These are phyloP conservation scores for Raddia distichophylla DNA, from an alignment of 176 grass and related monocot genomes.

Conservation along the genomic window DNA sequence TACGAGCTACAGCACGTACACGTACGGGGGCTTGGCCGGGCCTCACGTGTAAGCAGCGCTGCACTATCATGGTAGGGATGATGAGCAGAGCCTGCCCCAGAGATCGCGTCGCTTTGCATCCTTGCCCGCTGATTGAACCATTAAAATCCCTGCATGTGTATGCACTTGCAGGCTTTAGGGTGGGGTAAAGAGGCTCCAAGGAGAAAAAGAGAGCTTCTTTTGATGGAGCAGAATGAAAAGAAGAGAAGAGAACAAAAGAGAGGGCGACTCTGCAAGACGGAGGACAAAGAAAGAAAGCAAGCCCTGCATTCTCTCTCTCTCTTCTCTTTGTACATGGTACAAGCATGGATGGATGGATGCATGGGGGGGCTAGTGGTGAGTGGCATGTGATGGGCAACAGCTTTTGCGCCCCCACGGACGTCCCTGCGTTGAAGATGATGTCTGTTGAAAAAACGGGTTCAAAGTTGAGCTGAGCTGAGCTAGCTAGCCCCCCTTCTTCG, in stretches of 20 bases:
- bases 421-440: conserved; percentile 41
- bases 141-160: conserved; percentile 38
- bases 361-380: conserved; percentile 21
- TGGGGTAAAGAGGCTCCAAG: neutral
- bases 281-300: neutral
- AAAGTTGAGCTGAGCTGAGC: conserved; percentile 10
- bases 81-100: conserved; percentile 28
- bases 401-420: conserved; percentile 35
- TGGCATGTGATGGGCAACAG: conserved; percentile 63
- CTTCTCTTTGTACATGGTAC: neutral
- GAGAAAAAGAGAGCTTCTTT: conserved; percentile 54
- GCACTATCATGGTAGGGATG: conserved; percentile 41
- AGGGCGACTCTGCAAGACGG: neutral
- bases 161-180: conserved; percentile 51
- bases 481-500: neutral
- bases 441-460: conserved; percentile 38
- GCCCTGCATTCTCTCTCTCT: neutral
- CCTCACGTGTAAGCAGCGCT: conserved; percentile 44
- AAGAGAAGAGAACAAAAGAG: conserved; percentile 67
- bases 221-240: conserved; percentile 70
- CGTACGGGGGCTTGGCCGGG: neutral
- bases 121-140: conserved; percentile 35
- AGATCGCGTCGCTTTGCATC: conserved; percentile 31
- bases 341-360: conserved; percentile 21
- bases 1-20: neutral